Percentiles rank a stretch among this genome's conserved stretches.
phyloP scores from a whole-genome alignment of 2,329 filamentous ascomycete species.

The Colletotrichum karsti region DNA sequence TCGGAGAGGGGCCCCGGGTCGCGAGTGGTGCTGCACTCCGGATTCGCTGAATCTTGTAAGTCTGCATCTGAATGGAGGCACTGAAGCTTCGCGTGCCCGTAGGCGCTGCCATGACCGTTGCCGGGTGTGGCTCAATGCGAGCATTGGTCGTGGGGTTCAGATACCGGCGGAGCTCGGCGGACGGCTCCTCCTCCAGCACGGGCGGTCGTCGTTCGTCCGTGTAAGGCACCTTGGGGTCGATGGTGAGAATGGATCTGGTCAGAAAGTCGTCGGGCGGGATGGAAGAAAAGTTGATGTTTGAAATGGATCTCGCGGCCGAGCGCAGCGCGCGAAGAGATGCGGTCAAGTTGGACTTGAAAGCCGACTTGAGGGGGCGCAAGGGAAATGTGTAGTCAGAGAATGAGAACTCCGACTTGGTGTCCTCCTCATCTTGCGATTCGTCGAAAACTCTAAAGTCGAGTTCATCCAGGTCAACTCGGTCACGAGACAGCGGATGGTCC shows the following conservation, averaged over 20 bases:
- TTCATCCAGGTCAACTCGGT: constrained; percentile 58
- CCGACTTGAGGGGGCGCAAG: constrained; percentile 61
- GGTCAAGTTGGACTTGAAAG: constrained; percentile 75
- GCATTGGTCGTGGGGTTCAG: constrained; percentile 69
- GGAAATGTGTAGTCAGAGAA: constrained; percentile 41
- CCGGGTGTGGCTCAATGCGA: constrained; percentile 51
- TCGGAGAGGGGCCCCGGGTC: constrained; percentile 42
- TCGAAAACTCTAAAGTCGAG: constrained; percentile 44
- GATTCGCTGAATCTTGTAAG: constrained; percentile 68
- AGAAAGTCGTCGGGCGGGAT: constrained; percentile 74
- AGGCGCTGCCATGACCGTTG: constrained; percentile 34
- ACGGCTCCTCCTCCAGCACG: constrained; percentile 69
- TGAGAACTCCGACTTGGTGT: constrained; percentile 41
- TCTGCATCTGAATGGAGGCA: constrained; percentile 77
- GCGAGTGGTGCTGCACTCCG: constrained; percentile 44
- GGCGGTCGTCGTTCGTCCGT: constrained; percentile 74
- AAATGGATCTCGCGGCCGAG: constrained; percentile 71
- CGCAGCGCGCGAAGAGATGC: constrained; percentile 71
- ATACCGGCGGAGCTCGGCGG: constrained; percentile 72
- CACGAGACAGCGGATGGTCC: constrained; percentile 61
- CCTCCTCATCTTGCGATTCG: constrained; percentile 37
- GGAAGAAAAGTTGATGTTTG: constrained; percentile 68
- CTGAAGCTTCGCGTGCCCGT: constrained; percentile 56
- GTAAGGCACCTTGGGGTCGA: constrained; percentile 72
- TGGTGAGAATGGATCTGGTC: constrained; percentile 72